Base-by-base conservation (phyloP, 2,329 filamentous ascomycete species). In the Aspergillus thermomutatus region DNA sequence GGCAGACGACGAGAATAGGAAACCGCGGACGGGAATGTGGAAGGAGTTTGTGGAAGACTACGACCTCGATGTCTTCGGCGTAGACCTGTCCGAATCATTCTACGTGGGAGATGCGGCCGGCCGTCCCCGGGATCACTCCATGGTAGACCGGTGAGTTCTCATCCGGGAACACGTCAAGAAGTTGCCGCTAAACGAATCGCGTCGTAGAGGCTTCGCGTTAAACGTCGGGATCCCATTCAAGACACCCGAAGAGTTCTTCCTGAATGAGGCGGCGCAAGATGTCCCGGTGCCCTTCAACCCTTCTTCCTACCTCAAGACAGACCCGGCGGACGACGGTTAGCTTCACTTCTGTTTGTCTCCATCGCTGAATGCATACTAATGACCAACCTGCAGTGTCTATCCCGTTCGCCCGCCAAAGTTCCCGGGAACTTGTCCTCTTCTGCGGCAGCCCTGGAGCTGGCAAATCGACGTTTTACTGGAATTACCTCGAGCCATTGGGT, bases 1-100 rank as follows among this genome's bases (percentile, higher is more conserved):
- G 0, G 86, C 78, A 43, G 87, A 87, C 56, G 92, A 97, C 66
- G 80, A 84, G 5, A 97, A 87, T 72, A 85, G 94, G 54, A 99
- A 99, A 75, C 94, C 94, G 4, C 82, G 92, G 41, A 81, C 80
- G 1, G 93, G 92, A 21, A 97, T 97, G 90, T 99, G 94, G 93
- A 79, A 81, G 27, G 82, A 87, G 68, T 75, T 89, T 59, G 69
- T 87, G 6, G 74, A 82, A 0, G 87, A 90, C 65, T 83, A 86
- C 62, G 82, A 81, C 49, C 75, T 89, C 1, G 75, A 82, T 47
- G 77, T 79, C 52, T 68, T 69, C 1, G 80, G 82, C 17, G 74
- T 96, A n/a, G 88, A 96, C 70, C 72, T 90, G 34, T 75, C 82
- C 17, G 77, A 80, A 3, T 95, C 90, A 25, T 80, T 97, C 61